phyloP scores from a whole-genome alignment of 768 basidiomycete species.

The Lentinula edodes region DNA sequence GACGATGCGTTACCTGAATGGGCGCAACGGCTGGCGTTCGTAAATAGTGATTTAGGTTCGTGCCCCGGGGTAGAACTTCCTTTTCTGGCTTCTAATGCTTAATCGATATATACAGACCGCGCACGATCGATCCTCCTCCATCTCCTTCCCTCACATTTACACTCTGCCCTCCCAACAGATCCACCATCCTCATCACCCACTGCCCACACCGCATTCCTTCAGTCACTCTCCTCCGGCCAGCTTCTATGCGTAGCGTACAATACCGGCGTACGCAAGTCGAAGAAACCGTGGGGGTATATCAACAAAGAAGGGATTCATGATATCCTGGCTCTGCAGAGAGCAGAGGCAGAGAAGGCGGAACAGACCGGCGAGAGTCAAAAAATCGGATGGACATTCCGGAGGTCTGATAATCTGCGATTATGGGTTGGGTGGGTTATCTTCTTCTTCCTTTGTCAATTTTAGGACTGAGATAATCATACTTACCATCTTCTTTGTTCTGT shows the following conservation, averaged over 20 bases:
- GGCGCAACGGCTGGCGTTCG: constrained; percentile 60
- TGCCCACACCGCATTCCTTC: constrained; percentile 39
- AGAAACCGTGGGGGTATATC: constrained; percentile 86
- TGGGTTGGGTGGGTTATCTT: constrained; percentile 70
- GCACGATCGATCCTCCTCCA: constrained; percentile 53
- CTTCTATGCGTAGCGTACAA: constrained; percentile 81
- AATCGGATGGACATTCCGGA: constrained; percentile 77
- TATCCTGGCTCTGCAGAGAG: constrained; percentile 59
- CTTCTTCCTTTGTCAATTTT: neutral
- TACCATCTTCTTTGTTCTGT: neutral
- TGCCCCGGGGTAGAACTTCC: constrained; percentile 6
- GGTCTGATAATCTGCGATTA: constrained; percentile 79
- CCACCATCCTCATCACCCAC: constrained; percentile 17
- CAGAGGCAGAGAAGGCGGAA: constrained; percentile 26
- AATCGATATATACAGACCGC: constrained; percentile 41
- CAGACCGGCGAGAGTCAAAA: constrained; percentile 34
- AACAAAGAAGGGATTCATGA: constrained; percentile 75
- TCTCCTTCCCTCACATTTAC: constrained; percentile 57
- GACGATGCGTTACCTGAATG: constrained; percentile 75
- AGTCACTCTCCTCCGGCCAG: constrained; percentile 67
- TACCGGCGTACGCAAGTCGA: constrained; percentile 69
- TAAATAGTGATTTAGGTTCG: constrained; percentile 55
- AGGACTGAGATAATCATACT: neutral
- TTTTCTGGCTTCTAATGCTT: constrained; percentile 5
- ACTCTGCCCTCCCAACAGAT: constrained; percentile 23